phyloP scores from a whole-genome alignment of 257 asterid species.

The Solanum arcanum region DNA sequence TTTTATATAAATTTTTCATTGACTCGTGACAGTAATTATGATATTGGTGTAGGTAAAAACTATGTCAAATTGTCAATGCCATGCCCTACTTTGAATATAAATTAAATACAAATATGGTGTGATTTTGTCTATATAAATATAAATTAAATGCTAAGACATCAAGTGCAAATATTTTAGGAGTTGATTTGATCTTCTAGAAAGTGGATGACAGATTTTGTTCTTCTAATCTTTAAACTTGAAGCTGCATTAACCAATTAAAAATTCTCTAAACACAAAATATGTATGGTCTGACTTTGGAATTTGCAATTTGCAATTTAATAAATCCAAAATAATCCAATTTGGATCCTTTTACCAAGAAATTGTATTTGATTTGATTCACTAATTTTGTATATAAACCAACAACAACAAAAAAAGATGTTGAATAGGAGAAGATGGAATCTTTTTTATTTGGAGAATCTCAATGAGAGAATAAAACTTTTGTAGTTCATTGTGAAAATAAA shows the following conservation, averaged over 20 bases:
- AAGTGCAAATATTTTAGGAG: neutral
- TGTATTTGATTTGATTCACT: neutral
- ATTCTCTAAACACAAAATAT: neutral
- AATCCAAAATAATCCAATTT: neutral
- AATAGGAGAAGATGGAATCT: neutral
- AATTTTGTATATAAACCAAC: neutral
- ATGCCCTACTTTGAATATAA: neutral
- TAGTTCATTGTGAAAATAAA: neutral
- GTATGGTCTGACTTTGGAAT: neutral
- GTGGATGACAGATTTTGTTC: constrained; percentile 4
- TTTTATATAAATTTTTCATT: neutral
- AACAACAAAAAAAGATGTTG: neutral
- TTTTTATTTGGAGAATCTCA: neutral
- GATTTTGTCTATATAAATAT: neutral
- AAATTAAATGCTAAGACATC: neutral
- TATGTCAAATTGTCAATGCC: neutral
- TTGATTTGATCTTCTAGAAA: neutral
- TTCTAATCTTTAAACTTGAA: neutral
- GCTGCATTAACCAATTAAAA: neutral
- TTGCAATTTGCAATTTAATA: neutral
- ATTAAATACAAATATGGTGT: neutral
- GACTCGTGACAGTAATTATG: neutral
- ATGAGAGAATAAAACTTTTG: neutral
- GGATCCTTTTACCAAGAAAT: neutral
- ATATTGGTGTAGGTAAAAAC: neutral